These are phyloP conservation scores for Botryotinia calthae DNA, from an alignment of 2,329 filamentous ascomycete genomes.

Conservation along the genomic window DNA sequence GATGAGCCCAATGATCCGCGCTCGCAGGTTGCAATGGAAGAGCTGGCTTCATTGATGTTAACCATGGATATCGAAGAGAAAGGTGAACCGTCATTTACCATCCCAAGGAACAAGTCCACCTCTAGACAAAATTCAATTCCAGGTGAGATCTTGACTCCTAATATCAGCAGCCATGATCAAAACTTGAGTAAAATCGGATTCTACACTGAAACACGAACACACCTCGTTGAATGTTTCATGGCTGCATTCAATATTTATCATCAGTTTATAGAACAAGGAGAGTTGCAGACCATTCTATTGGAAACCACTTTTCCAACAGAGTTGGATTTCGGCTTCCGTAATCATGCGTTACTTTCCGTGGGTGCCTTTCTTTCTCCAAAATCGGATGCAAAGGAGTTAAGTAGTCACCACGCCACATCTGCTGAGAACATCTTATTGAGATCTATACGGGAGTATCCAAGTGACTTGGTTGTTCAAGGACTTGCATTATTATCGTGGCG, in stretches of 20 bases:
- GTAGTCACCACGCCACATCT: background rate
- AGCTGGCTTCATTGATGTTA: slow-evolving; percentile 11
- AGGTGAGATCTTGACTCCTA: background rate
- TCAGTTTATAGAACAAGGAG: slow-evolving; percentile 10
- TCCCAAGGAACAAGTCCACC: slow-evolving; percentile 2
- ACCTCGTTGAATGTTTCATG: background rate
- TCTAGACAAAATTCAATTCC: background rate
- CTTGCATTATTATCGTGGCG: slow-evolving; percentile 7
- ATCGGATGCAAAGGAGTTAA: background rate
- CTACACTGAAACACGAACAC: background rate
- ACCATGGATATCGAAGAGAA: slow-evolving; percentile 5
- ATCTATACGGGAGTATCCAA: background rate
- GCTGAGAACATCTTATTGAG: background rate
- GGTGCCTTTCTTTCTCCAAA: slow-evolving; percentile 3
- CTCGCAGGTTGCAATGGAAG: slow-evolving; percentile 1
- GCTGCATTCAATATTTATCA: slow-evolving; percentile 5
- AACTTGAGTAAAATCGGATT: background rate
- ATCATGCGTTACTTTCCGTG: slow-evolving; percentile 1
- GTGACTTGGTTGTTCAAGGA: slow-evolving; percentile 7
- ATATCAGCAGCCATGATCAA: background rate
- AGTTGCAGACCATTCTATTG: background rate
- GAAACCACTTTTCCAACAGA: background rate
- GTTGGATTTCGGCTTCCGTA: background rate
- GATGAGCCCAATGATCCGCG: background rate
- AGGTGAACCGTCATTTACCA: slow-evolving; percentile 4